These are phyloP conservation scores for Suillus americanus DNA, from an alignment of 768 basidiomycete species.

Conservation along the genomic window DNA sequence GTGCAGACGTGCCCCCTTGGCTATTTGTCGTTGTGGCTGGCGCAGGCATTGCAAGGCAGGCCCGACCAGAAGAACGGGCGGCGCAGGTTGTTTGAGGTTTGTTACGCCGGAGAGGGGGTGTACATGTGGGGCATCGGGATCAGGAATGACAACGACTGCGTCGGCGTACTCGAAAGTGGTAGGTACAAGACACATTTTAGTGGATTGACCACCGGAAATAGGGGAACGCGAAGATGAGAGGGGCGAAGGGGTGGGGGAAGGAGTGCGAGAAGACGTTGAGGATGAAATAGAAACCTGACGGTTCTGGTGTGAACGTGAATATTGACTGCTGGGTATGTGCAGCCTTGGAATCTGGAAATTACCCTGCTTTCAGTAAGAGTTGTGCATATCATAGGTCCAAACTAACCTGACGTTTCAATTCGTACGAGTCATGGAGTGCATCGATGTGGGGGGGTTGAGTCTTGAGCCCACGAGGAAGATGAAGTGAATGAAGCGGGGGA, in stretches of 20 bases:
- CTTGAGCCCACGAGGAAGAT: constrained; percentile 27
- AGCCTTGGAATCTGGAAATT: background rate
- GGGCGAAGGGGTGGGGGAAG: constrained; percentile 34
- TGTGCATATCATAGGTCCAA: background rate
- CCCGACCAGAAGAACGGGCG: constrained; percentile 50
- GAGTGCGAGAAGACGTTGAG: constrained; percentile 39
- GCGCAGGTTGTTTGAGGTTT: constrained; percentile 6
- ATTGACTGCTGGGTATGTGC: constrained; percentile 1
- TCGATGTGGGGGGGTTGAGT: constrained; percentile 13
- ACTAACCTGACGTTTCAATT: constrained; percentile 15
- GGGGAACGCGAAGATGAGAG: constrained; percentile 15
- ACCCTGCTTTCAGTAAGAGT: background rate
- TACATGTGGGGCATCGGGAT: constrained; percentile 25
- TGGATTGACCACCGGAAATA: constrained; percentile 10
- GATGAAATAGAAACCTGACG: constrained; percentile 41
- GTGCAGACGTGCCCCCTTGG: constrained; percentile 50
- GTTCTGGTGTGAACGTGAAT: constrained; percentile 13
- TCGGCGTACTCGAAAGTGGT: constrained; percentile 54
- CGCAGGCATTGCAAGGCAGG: constrained; percentile 47
- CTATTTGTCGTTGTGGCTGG: constrained; percentile 38
- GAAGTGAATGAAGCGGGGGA: constrained; percentile 51
- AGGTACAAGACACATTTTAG: constrained; percentile 44
- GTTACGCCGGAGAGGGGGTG: constrained; percentile 15
- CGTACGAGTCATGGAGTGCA: constrained; percentile 13
- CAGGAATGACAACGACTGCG: constrained; percentile 48